phyloP scores from a whole-genome alignment of 805 yeast genomes.

The Ogataea naganishii region DNA sequence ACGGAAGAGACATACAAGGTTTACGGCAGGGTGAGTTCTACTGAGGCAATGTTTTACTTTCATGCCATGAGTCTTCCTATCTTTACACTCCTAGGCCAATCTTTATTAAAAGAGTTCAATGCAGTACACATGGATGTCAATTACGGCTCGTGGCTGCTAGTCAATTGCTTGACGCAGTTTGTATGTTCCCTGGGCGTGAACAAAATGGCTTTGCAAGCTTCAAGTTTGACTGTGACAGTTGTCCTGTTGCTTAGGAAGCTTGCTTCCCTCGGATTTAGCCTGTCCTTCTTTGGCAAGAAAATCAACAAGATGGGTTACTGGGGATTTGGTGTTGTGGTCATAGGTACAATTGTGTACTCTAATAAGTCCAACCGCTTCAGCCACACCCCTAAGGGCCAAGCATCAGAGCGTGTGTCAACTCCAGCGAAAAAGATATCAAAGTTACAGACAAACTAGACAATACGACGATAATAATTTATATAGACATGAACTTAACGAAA shows the following conservation, averaged over 20 bases:
- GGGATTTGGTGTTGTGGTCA: conserved; percentile 45
- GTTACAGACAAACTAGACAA: too few species aligned
- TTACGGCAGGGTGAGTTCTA: conserved; percentile 52
- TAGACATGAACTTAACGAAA: too few species aligned
- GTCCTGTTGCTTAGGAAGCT: conserved; percentile 56
- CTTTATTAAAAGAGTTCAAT: conserved; percentile 10
- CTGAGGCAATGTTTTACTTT: conserved; percentile 53
- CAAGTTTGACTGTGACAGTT: conserved; percentile 58
- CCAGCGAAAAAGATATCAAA: too few species aligned
- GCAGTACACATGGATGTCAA: neutral
- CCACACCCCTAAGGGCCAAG: too few species aligned
- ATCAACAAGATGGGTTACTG: conserved; percentile 28
- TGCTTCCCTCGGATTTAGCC: conserved; percentile 47
- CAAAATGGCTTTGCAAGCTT: conserved; percentile 43
- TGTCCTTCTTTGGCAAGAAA: conserved; percentile 39
- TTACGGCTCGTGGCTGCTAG: conserved; percentile 19
- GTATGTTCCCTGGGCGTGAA: conserved; percentile 65
- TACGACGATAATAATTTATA: too few species aligned
- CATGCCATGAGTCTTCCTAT: conserved; percentile 50
- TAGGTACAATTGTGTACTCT: conserved; percentile 44
- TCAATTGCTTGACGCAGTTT: conserved; percentile 46
- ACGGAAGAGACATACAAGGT: conserved; percentile 39
- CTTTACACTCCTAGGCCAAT: conserved; percentile 29
- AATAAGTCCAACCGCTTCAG: too few species aligned
- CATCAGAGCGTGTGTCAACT: too few species aligned